Evolutionary conservation across 306 rosid species (phyloP).

Genomic region (Pachyrhizus erosus): DNA sequence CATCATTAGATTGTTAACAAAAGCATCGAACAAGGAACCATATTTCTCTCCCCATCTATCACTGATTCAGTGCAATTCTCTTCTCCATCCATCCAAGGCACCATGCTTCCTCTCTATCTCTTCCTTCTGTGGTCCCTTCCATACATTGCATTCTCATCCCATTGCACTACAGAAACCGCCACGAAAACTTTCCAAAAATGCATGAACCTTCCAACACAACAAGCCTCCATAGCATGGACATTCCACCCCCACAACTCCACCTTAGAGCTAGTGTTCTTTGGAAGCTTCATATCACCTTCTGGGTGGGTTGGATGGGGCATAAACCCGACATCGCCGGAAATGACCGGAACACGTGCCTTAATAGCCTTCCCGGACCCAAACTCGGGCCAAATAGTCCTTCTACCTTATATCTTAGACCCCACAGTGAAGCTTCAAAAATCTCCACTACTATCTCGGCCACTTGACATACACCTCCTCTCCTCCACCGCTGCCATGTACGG

Average conservation of each 20-base stretch:
- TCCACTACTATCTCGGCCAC: constrained; percentile 85
- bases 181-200: constrained; percentile 74
- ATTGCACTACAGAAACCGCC: constrained; percentile 68
- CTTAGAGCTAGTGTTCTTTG: constrained; percentile 81
- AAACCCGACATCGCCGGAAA: constrained; percentile 76
- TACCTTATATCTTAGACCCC: constrained; percentile 81
- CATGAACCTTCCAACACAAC: constrained; percentile 86
- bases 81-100: too few species aligned
- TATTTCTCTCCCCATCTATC: not conserved
- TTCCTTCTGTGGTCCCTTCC: constrained; percentile 50
- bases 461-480: constrained; percentile 73
- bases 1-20: constrained; percentile 53
- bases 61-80: not conserved
- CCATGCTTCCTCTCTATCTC: constrained; percentile 51
- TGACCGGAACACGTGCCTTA: constrained; percentile 86
- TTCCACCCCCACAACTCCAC: constrained; percentile 75
- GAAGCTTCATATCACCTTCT: constrained; percentile 92
- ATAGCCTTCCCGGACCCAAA: constrained; percentile 87
- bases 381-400: constrained; percentile 76
- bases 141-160: constrained; percentile 57
- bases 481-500: constrained; percentile 77
- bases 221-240: constrained; percentile 98
- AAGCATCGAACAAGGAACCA: constrained; percentile 26
- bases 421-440: constrained; percentile 76
- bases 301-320: constrained; percentile 98